Evolutionary conservation across 805 yeast genomes (phyloP).

Genomic region (Saturnispora diversa): DNA sequence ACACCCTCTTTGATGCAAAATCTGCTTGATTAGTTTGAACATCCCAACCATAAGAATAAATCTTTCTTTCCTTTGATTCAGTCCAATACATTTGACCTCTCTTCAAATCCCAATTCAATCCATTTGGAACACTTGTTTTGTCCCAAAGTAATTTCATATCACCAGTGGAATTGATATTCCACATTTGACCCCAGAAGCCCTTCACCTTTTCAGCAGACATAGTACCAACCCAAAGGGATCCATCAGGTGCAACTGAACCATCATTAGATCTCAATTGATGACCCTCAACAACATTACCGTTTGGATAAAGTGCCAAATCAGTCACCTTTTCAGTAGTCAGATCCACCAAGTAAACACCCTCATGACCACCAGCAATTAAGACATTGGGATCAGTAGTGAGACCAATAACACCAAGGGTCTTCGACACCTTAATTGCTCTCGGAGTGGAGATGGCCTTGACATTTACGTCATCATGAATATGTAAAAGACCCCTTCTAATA

Average conservation of each 20-base stretch:
- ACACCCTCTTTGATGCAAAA: slow-evolving; percentile 31
- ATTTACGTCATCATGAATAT: slow-evolving; percentile 13
- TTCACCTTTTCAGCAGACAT: slow-evolving; percentile 38
- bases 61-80: slow-evolving; percentile 40
- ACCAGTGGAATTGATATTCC: slow-evolving; percentile 31
- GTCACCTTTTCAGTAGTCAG: slow-evolving; percentile 34
- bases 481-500: slow-evolving; percentile 34
- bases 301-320: slow-evolving; percentile 33
- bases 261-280: slow-evolving; percentile 61
- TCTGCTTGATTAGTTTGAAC: slow-evolving; percentile 27
- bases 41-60: slow-evolving; percentile 43
- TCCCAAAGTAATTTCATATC: slow-evolving; percentile 27
- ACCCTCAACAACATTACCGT: slow-evolving; percentile 27
- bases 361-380: slow-evolving; percentile 52
- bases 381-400: slow-evolving; percentile 49
- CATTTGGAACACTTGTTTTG: slow-evolving; percentile 57
- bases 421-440: slow-evolving; percentile 28
- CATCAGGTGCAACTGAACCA: slow-evolving; percentile 70
- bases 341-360: slow-evolving; percentile 54
- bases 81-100: slow-evolving; percentile 42
- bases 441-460: slow-evolving; percentile 24
- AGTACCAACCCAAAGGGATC: slow-evolving; percentile 73
- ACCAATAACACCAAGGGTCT: slow-evolving; percentile 64
- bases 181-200: slow-evolving; percentile 44
- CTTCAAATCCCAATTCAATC: slow-evolving; percentile 45